A percentile compares a stretch with the other conserved stretches of the same genome.
Conservation (phyloP, 192 early-diverging fungal species). For the Linnemannia zychae region DNA sequence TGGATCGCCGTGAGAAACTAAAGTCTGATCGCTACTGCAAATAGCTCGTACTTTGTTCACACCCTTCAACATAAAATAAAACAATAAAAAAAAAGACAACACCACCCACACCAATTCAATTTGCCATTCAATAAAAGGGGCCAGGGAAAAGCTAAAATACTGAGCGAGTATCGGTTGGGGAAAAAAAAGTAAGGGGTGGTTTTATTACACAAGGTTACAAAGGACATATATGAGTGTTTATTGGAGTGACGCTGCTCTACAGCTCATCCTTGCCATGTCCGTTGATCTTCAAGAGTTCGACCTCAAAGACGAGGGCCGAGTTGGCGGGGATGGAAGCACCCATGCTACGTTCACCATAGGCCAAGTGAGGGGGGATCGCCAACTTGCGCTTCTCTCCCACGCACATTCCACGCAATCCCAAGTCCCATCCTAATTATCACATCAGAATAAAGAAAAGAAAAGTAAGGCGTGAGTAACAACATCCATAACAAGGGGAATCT, state of each 20-base stretch:
- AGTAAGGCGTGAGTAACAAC: not conserved
- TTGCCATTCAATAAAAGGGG: not conserved
- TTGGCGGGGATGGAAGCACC: conserved; percentile 58
- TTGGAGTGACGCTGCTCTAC: not conserved
- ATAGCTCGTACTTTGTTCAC: conserved; percentile 44
- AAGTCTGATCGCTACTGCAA: conserved; percentile 90
- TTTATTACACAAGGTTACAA: not conserved
- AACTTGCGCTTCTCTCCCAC: conserved; percentile 84
- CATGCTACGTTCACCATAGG: conserved; percentile 66
- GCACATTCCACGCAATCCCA: conserved; percentile 81
- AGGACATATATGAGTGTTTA: not conserved
- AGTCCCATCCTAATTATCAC: conserved; percentile 71
- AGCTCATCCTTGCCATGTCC: conserved; percentile 38
- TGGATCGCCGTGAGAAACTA: conserved; percentile 85
- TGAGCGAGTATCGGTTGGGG: too few relatives aligned
- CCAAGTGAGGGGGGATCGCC: conserved; percentile 77
- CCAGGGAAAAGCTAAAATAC: not conserved
- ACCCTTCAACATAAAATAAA: not conserved
- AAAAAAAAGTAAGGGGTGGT: not conserved
- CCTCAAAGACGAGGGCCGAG: conserved; percentile 85
- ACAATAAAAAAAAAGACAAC: not conserved
- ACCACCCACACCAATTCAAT: too few relatives aligned
- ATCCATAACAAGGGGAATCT: not conserved
- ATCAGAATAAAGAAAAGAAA: not conserved
- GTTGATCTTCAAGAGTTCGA: conserved; percentile 75